Evolutionary conservation across 2,329 filamentous ascomycete species (phyloP), one percentile per base, ranked within the genome.

Genomic region (Ceratocystis lukuohia): DNA sequence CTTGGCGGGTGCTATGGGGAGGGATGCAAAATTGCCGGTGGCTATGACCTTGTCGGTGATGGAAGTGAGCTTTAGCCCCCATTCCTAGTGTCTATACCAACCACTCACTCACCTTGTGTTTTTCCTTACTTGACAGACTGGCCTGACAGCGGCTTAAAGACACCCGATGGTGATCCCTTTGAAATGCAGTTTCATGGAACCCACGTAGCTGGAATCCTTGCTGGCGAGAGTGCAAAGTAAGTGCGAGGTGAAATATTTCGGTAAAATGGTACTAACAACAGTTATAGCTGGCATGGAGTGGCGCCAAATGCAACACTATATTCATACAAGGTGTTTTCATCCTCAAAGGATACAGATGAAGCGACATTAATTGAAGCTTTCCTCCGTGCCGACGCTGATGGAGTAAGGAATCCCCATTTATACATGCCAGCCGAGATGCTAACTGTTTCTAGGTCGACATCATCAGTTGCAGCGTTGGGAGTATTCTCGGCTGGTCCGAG

Each of bases 81-180:
- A 30, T 10, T 33, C 45, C 5, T 61, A n/a, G 8, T 25, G n/a
- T 44, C 59, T 15, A 10, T 28, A 61, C 20, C 28, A 17, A 41
- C n/a, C 46, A 20, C 50, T 65, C n/a, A 65, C 50, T 65, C n/a
- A 65, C 50, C 30, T 5, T 20, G 6, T 15, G 37, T 41, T 41
- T 15, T 41, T 41, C 37, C 12, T 41, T 41, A 15, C 3, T 61
- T 65, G 48, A 25, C 44, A 61, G 66, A 61, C 22, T 67, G 50
- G 45, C 66, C 66, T 1, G 61, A 67, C 22, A 44, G 77, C 76
- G 69, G 74, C 71, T 1, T 76, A 77, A 74, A 66, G 15, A 57
- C 64, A 20, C 66, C 69, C 15, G 66, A 70, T 25, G 63, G 63
- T 1, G 80, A 83, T 68, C 84, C 83, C 2, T 80, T 81, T 70